phyloP scores from a whole-genome alignment of 345 rosid genomes.

The Combretum micranthum region DNA sequence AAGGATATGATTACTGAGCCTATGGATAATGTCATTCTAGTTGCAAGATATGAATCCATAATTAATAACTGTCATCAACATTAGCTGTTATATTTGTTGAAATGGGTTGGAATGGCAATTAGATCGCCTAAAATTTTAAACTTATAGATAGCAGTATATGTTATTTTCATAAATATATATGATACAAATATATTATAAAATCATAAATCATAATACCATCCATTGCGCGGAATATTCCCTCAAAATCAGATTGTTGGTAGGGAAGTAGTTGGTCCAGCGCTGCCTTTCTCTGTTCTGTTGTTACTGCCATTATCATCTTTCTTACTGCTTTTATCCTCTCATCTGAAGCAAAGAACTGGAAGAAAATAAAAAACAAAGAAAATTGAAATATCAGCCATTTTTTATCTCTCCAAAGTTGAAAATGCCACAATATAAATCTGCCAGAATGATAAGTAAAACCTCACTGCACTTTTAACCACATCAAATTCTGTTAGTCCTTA shows the following conservation, averaged over 20 bases:
- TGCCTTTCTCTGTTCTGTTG: slow-evolving; percentile 71
- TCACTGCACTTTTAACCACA: no score
- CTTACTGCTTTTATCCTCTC: slow-evolving; percentile 89
- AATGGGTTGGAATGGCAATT: no score
- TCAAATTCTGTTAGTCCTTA: no score
- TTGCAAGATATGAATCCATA: no score
- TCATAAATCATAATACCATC: slow-evolving; percentile 44
- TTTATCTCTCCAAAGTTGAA: not conserved
- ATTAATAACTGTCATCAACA: no score
- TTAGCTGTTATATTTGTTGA: no score
- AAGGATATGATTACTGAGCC: not conserved
- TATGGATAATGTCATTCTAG: no score
- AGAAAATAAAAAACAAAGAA: slow-evolving; percentile 12
- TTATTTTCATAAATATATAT: no score
- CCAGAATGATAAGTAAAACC: not conserved
- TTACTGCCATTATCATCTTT: slow-evolving; percentile 96
- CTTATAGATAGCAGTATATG: no score
- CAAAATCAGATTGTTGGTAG: slow-evolving; percentile 91
- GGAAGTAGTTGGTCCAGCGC: slow-evolving; percentile 79
- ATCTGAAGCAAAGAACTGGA: slow-evolving; percentile 90
- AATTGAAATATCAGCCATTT: not conserved
- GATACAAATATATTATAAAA: not conserved
- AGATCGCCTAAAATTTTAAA: no score
- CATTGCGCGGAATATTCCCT: slow-evolving; percentile 97
- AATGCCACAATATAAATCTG: not conserved